These are phyloP conservation scores for Botryotinia narcissicola DNA, from an alignment of 2,329 filamentous ascomycete genomes.

Conservation along the genomic window DNA sequence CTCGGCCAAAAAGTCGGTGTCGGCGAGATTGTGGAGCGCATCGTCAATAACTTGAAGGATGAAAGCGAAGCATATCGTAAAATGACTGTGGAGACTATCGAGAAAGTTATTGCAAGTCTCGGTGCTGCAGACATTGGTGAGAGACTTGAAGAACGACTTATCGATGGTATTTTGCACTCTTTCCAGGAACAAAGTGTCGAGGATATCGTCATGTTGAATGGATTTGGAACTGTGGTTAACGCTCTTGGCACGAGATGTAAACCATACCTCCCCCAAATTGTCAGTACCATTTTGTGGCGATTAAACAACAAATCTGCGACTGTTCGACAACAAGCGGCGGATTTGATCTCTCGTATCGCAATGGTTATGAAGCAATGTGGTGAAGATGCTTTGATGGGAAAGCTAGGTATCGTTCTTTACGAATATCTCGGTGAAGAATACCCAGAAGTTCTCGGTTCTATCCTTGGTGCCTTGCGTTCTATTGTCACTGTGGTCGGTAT, in stretches of 20 bases:
- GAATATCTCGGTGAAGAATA: slow-evolving; percentile 99
- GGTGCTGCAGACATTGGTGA: slow-evolving; percentile 93
- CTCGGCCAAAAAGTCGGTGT: slow-evolving; percentile 97
- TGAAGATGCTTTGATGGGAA: slow-evolving; percentile 92
- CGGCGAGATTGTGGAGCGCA: slow-evolving; percentile 87
- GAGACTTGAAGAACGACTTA: slow-evolving; percentile 85
- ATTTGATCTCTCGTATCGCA: slow-evolving; percentile 93
- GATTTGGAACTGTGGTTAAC: slow-evolving; percentile 96
- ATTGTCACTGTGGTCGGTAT: slow-evolving; percentile 99
- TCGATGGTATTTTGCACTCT: slow-evolving; percentile 91
- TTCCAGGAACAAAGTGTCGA: slow-evolving; percentile 99
- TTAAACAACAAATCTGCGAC: slow-evolving; percentile 98
- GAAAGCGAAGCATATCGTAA: slow-evolving; percentile 97
- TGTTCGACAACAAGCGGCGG: slow-evolving; percentile 93
- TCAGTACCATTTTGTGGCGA: slow-evolving; percentile 92
- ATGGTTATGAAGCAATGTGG: slow-evolving; percentile 99
- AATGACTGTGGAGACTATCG: slow-evolving; percentile 98
- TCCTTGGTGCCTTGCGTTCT: slow-evolving; percentile 87
- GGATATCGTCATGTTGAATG: slow-evolving; percentile 93
- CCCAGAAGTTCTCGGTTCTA: slow-evolving; percentile 94
- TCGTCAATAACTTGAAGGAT: slow-evolving; percentile 95
- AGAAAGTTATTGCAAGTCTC: slow-evolving; percentile 91
- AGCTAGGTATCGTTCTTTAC: slow-evolving; percentile 90
- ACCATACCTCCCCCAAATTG: slow-evolving; percentile 93
- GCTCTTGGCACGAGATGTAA: slow-evolving; percentile 91